phyloP scores from a whole-genome alignment of 1,284 basidiomycete species.

The Cutaneotrichosporon dermatis region DNA sequence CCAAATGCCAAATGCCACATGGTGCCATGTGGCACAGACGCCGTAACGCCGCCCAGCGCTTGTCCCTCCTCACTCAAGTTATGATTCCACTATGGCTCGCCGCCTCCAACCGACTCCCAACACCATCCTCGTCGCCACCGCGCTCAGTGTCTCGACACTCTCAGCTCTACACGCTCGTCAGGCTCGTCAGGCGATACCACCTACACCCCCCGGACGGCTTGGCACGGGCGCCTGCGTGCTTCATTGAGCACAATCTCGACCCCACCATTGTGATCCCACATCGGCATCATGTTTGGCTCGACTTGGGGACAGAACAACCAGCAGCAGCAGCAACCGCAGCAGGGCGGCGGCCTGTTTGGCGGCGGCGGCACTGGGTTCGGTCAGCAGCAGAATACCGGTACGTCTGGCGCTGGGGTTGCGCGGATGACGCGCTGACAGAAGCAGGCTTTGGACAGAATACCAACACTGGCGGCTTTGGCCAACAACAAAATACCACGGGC shows the following conservation, averaged over 20 bases:
- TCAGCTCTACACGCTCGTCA: not conserved
- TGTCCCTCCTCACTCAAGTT: too few species aligned
- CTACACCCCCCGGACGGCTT: not conserved
- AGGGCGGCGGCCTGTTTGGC: conserved; percentile 53
- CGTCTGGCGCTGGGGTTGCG: not conserved
- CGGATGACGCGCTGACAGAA: not conserved
- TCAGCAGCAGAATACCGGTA: conserved; percentile 17
- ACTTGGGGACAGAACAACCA: conserved; percentile 51
- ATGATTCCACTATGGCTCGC: too few species aligned
- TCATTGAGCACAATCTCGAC: not conserved
- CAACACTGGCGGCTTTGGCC: conserved; percentile 29
- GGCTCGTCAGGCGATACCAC: not conserved
- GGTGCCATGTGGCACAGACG: not conserved
- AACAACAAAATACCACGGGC: conserved; percentile 58
- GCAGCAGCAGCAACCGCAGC: conserved; percentile 60
- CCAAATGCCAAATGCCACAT: not conserved
- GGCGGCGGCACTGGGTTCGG: conserved; percentile 10
- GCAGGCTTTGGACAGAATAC: conserved; percentile 14
- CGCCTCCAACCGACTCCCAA: not conserved
- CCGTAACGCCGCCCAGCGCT: not conserved
- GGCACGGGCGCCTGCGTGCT: not conserved
- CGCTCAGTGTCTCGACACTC: not conserved
- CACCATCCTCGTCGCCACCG: conserved; percentile 9
- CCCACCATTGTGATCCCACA: not conserved
- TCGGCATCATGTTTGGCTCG: conserved; percentile 35